Base-by-base conservation (phyloP, 768 basidiomycete species). In the Collybia mongolica region DNA sequence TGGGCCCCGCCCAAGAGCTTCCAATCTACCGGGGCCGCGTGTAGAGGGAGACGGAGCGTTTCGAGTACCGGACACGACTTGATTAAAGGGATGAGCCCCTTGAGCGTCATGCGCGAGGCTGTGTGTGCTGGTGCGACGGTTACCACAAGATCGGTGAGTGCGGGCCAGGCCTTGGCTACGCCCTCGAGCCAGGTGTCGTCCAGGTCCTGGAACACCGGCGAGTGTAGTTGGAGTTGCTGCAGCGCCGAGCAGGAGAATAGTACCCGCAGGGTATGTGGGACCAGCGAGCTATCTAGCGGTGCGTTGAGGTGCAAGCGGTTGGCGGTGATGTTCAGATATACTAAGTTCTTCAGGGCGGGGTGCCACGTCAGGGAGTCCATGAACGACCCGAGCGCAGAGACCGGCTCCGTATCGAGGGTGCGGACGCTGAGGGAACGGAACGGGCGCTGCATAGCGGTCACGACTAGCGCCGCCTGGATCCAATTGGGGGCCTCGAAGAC, bases 81-180 rank as follows among this genome's bases (percentile, higher is more conserved):
- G n/a, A 28, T 45, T 7, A 54, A 20, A 2, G 53, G 53, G 3
- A 54, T 36, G 3, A 54, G 39, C 5, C 49, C 53, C 2, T 12
- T 28, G 3, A 54, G 40, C 11, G 43, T 50, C 17, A 51, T 45
- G 3, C 44, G 39, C 4, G 32, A 11, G 32, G 32, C 32, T 32
- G 32, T 32, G 5, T 14, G 32, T 32, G 32, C 14, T 26, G 36
- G 32, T 11, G 40, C 19, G 2, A 39, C 15, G 8, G 40, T 39
- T 5, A 22, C 22, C 12, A 47, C 14, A 3, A 18, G 14, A 11
- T 46, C n/a, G 8, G 35, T 24, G 6, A 54, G 20, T 15, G 14
- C 17, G 2, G 53, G 49, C 53, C 53, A 54, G 15, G 49, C 23
- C 11, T 50, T 39, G 7, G 40, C 48, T 39, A 26, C 46, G 9